Conservation (phyloP, 129 eudicot genomes). For the Apium graveolens region DNA sequence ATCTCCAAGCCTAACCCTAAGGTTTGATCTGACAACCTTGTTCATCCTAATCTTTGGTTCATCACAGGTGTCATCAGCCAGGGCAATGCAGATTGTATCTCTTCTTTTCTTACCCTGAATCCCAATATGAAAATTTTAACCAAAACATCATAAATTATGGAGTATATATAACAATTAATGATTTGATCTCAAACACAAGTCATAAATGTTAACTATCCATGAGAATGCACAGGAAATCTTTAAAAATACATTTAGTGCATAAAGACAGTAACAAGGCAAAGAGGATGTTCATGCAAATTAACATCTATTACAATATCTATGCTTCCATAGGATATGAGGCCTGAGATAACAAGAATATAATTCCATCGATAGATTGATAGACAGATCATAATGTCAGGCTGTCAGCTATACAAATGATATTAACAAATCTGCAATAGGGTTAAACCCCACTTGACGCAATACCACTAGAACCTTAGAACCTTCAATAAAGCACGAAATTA, state of each 20-base stretch:
- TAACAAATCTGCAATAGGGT: neutral
- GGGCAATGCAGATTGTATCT: constrained; percentile 84
- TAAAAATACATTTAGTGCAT: neutral
- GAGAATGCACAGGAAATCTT: neutral
- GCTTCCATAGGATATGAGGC: neutral
- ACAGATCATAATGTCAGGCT: neutral
- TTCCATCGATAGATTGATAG: neutral
- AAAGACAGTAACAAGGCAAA: neutral
- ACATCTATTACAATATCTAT: neutral
- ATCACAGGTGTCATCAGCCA: constrained; percentile 90
- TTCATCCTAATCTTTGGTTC: constrained; percentile 84
- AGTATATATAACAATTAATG: neutral
- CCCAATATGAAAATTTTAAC: neutral
- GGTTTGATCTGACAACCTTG: constrained; percentile 76
- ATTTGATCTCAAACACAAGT: neutral
- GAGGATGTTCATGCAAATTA: neutral
- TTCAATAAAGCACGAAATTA: neutral
- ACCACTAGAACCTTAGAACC: neutral
- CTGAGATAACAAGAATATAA: neutral
- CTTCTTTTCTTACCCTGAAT: constrained; percentile 83
- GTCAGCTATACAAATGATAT: neutral
- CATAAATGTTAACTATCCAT: neutral
- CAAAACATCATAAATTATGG: neutral
- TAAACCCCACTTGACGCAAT: neutral
- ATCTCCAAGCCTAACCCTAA: constrained; percentile 82